These are phyloP conservation scores for Plasmodium adleri DNA, from an alignment of 169 alveolate species.

Conservation along the genomic window DNA sequence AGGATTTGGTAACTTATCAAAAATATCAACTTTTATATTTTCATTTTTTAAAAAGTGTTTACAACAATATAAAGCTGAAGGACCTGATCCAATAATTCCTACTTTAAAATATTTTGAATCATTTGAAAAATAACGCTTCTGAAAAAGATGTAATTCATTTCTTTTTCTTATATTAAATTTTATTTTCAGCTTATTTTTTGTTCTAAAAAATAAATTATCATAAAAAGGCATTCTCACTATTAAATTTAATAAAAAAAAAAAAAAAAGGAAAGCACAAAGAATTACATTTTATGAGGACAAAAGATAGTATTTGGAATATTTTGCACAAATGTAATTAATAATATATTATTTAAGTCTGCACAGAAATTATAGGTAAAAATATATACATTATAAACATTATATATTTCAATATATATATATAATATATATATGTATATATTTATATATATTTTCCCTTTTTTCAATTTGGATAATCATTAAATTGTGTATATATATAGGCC, in stretches of 20 bases:
- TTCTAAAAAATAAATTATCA: not conserved
- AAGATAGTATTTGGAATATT: too few species aligned
- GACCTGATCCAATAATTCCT: slow-evolving; percentile 91
- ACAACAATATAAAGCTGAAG: slow-evolving; percentile 91
- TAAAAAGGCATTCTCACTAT: slow-evolving; percentile 5
- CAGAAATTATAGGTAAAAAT: too few species aligned
- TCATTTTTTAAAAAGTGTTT: slow-evolving; percentile 80
- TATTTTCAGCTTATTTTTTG: not conserved
- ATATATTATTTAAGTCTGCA: too few species aligned
- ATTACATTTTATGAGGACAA: too few species aligned
- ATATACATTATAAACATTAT: too few species aligned
- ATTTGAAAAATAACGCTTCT: slow-evolving; percentile 21
- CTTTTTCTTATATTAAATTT: not conserved
- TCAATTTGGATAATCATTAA: too few species aligned
- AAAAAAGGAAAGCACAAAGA: too few species aligned
- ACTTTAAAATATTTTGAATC: slow-evolving; percentile 75
- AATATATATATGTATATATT: too few species aligned
- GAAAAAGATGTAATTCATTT: not conserved
- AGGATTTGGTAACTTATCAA: slow-evolving; percentile 88
- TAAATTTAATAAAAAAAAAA: not conserved
- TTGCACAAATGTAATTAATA: too few species aligned
- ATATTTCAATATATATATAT: too few species aligned
- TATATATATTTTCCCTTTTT: too few species aligned
- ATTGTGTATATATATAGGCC: too few species aligned
- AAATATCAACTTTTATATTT: slow-evolving; percentile 85